Conservation (phyloP, 331 rosid species). For the Acacia pycnantha region DNA sequence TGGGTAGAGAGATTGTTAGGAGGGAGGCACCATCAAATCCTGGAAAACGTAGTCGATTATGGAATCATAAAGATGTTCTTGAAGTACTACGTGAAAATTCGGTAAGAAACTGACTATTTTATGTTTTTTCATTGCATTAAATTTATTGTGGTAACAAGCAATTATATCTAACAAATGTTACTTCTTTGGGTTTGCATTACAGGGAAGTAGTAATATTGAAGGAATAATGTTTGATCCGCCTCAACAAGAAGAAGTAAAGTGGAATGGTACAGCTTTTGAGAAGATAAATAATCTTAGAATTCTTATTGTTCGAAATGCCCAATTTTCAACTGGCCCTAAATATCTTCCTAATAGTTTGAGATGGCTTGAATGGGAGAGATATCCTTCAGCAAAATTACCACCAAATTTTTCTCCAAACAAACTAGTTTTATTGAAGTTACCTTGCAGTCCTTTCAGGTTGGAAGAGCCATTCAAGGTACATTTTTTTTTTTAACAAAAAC, state of each 20-base stretch:
- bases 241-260: not conserved
- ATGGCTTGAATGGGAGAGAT: not conserved
- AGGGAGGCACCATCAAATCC: not conserved
- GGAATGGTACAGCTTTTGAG: not conserved
- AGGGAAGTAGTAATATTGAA: not conserved
- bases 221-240: not conserved
- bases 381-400: not conserved
- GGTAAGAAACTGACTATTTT: not conserved
- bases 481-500: too few relatives aligned
- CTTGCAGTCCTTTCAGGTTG: not conserved
- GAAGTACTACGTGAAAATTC: not conserved
- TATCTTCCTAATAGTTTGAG: not conserved
- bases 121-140: not conserved
- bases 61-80: not conserved
- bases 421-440: not conserved
- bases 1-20: not conserved
- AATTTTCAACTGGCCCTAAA: not conserved
- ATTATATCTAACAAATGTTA: not conserved
- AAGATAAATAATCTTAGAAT: not conserved
- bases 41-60: not conserved
- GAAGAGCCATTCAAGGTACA: not conserved
- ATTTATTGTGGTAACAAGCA: not conserved
- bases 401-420: not conserved
- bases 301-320: not conserved
- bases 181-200: not conserved